Percentiles rank a stretch among this genome's conserved stretches.
Evolutionary conservation across 345 rosid species (phyloP).

Genomic region (Zanthoxylum bungeanum): DNA sequence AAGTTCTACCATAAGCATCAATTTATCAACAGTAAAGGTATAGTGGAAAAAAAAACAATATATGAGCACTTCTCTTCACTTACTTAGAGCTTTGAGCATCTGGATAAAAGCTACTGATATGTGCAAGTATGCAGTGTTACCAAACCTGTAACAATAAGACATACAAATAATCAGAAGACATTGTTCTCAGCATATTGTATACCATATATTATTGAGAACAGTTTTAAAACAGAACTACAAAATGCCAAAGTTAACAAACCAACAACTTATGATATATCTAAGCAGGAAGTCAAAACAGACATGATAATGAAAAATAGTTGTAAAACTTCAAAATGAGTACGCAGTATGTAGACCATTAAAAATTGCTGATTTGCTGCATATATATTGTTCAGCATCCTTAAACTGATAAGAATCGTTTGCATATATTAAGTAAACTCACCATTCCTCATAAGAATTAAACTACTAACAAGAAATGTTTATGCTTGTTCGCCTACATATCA

Average conservation of each 20-base stretch:
- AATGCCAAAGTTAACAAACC: not conserved
- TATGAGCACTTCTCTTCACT: slow-evolving; percentile 25
- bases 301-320: too few relatives aligned
- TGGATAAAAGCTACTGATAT: slow-evolving; percentile 97
- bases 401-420: not conserved
- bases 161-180: not conserved
- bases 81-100: slow-evolving; percentile 98
- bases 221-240: not conserved
- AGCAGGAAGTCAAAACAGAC: not conserved
- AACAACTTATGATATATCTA: not conserved
- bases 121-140: slow-evolving; percentile 90
- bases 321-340: not conserved
- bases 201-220: not conserved
- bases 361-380: too few relatives aligned
- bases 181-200: not conserved
- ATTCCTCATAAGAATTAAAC: not conserved
- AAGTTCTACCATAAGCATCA: slow-evolving; percentile 26
- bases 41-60: slow-evolving; percentile 1
- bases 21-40: slow-evolving; percentile 12
- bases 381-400: not conserved
- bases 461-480: not conserved
- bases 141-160: slow-evolving; percentile 85
- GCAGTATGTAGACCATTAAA: not conserved
- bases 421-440: not conserved
- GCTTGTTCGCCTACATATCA: not conserved